Percentiles rank a stretch among this genome's conserved stretches.
phyloP scores from a whole-genome alignment of 495 filamentous ascomycete species.

The Penicillium ucsense region DNA sequence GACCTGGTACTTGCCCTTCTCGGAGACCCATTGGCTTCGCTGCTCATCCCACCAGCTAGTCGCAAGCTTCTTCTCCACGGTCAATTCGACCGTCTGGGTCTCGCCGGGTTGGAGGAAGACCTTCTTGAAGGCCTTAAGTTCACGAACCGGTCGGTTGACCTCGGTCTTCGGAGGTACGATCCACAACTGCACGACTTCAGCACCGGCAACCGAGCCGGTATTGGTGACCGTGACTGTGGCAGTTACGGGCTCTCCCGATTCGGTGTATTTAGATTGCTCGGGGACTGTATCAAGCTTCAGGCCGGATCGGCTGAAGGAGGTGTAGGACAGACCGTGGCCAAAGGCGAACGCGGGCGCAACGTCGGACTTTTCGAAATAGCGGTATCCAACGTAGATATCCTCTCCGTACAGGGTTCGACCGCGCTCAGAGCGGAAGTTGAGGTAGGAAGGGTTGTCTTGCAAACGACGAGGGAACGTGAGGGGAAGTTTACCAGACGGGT shows the following conservation, averaged over 20 bases:
- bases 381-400: slow-evolving; percentile 69
- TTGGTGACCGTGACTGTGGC: slow-evolving; percentile 60
- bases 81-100: slow-evolving; percentile 54
- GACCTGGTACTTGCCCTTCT: slow-evolving; percentile 63
- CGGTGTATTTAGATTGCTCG: slow-evolving; percentile 17
- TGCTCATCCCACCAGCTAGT: slow-evolving; percentile 76
- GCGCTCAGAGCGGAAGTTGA: slow-evolving; percentile 66
- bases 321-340: slow-evolving; percentile 75
- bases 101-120: slow-evolving; percentile 60
- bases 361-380: slow-evolving; percentile 59
- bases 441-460: slow-evolving; percentile 59
- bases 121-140: slow-evolving; percentile 74
- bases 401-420: slow-evolving; percentile 63
- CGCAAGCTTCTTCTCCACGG: slow-evolving; percentile 61
- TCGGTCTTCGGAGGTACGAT: slow-evolving; percentile 46
- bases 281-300: slow-evolving; percentile 36
- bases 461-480: slow-evolving; percentile 52
- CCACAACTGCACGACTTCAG: slow-evolving; percentile 76
- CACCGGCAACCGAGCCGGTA: slow-evolving; percentile 51
- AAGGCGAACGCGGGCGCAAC: slow-evolving; percentile 62
- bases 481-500: slow-evolving; percentile 43
- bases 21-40: slow-evolving; percentile 61
- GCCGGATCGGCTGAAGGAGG: slow-evolving; percentile 56
- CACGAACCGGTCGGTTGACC: slow-evolving; percentile 59
- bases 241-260: slow-evolving; percentile 43